Percentiles rank a stretch among this genome's conserved stretches.
Conservation (phyloP, 805 yeast genomes). For the Candida ficus region DNA sequence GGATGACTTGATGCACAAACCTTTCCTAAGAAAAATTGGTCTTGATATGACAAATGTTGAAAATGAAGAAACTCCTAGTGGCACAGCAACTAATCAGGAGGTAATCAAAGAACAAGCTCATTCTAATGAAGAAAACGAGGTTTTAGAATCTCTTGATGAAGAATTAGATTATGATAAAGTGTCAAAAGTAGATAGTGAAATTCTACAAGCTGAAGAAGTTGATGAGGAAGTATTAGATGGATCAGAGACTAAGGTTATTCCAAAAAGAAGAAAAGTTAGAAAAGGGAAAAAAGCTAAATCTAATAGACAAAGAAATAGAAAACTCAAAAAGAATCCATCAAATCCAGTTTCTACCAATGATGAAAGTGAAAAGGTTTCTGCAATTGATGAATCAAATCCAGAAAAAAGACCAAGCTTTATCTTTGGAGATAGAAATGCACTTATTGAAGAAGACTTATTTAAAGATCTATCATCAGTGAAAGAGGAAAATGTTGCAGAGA, state of each 20-base stretch:
- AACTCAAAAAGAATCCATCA: too few relatives aligned
- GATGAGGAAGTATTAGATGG: background rate
- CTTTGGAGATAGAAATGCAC: background rate
- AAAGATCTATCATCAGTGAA: too few relatives aligned
- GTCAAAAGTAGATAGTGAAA: background rate
- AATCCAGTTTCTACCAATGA: too few relatives aligned
- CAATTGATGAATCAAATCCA: too few relatives aligned
- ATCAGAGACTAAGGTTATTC: background rate
- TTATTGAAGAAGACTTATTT: background rate
- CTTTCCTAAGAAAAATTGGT: slow-evolving; percentile 4
- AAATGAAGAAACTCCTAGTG: too few relatives aligned
- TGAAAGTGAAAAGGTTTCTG: too few relatives aligned
- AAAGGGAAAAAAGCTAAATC: background rate
- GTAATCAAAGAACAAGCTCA: too few relatives aligned
- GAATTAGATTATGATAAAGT: background rate
- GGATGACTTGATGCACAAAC: slow-evolving; percentile 5
- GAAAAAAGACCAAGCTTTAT: background rate
- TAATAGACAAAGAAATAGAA: too few relatives aligned
- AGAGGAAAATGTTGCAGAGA: too few relatives aligned
- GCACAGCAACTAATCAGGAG: too few relatives aligned
- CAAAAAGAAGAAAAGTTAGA: background rate
- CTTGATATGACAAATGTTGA: slow-evolving; percentile 4
- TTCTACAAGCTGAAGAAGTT: background rate
- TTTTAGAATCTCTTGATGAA: background rate
- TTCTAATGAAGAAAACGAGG: background rate